These are phyloP conservation scores for Monosporozyma unispora DNA, from an alignment of 805 yeast species.

Conservation along the genomic window DNA sequence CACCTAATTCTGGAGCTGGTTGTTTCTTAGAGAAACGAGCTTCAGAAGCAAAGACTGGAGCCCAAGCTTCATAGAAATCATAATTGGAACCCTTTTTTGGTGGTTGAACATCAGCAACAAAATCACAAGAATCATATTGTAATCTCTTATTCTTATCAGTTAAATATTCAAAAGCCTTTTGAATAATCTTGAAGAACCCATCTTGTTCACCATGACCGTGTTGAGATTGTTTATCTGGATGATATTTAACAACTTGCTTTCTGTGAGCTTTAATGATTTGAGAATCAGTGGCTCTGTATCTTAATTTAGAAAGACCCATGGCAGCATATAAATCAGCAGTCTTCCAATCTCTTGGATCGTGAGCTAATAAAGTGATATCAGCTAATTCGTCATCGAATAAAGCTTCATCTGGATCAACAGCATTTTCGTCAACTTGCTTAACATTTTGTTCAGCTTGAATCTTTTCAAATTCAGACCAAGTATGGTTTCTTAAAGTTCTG, in stretches of 20 bases:
- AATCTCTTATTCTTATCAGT: conserved; percentile 78
- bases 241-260: conserved; percentile 91
- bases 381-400: conserved; percentile 50
- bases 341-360: conserved; percentile 98
- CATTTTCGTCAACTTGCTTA: conserved; percentile 52
- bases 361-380: conserved; percentile 67
- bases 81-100: conserved; percentile 65
- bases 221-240: conserved; percentile 96
- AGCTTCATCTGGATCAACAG: conserved; percentile 47
- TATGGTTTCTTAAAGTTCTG: conserved; percentile 90
- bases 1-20: conserved; percentile 82
- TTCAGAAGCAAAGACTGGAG: conserved; percentile 83
- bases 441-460: conserved; percentile 87
- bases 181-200: conserved; percentile 95
- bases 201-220: conserved; percentile 80
- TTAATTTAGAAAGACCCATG: conserved; percentile 81
- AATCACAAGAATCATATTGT: conserved; percentile 94
- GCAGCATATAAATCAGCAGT: conserved; percentile 93
- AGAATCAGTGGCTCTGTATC: conserved; percentile 85
- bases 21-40: conserved; percentile 85
- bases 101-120: conserved; percentile 72
- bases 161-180: conserved; percentile 88
- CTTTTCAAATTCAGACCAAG: conserved; percentile 96
- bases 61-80: conserved; percentile 89
- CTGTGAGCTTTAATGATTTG: conserved; percentile 96